A percentile compares a stretch with the other conserved stretches of the same genome.
Conservation (phyloP, 2,329 filamentous ascomycete species). For the Sclerotinia glacialis region DNA sequence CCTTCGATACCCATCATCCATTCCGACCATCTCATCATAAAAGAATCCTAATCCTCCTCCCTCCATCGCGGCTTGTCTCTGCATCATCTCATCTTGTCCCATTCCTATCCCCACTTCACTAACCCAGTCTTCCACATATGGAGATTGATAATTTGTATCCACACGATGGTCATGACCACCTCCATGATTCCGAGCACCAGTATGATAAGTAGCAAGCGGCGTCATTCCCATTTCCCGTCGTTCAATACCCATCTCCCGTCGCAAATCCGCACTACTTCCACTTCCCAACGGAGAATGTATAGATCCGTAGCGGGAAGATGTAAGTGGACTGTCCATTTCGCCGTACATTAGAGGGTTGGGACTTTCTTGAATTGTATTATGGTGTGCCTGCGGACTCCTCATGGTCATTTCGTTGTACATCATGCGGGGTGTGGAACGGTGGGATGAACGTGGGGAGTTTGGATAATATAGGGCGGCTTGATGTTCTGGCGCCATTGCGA, state of each 20-base stretch:
- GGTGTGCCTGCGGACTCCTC: background rate
- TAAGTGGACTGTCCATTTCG: conserved; percentile 16
- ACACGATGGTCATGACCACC: background rate
- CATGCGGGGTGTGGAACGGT: conserved; percentile 1
- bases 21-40: conserved; percentile 2
- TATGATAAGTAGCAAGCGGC: background rate
- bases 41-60: conserved; percentile 5
- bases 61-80: conserved; percentile 7
- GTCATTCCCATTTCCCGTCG: background rate
- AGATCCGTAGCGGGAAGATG: conserved; percentile 16
- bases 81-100: conserved; percentile 9
- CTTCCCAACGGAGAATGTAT: background rate
- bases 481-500: background rate
- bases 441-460: background rate
- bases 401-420: conserved; percentile 13
- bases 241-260: background rate
- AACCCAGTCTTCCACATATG: conserved; percentile 20
- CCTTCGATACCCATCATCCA: background rate
- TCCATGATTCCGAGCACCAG: background rate
- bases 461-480: background rate
- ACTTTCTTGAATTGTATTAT: background rate
- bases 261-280: background rate
- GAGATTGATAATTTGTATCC: conserved; percentile 17
- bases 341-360: conserved; percentile 7
- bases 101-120: conserved; percentile 9